These are phyloP conservation scores for Margaritispora aquatica DNA, from an alignment of 495 filamentous ascomycete species.

Conservation along the genomic window DNA sequence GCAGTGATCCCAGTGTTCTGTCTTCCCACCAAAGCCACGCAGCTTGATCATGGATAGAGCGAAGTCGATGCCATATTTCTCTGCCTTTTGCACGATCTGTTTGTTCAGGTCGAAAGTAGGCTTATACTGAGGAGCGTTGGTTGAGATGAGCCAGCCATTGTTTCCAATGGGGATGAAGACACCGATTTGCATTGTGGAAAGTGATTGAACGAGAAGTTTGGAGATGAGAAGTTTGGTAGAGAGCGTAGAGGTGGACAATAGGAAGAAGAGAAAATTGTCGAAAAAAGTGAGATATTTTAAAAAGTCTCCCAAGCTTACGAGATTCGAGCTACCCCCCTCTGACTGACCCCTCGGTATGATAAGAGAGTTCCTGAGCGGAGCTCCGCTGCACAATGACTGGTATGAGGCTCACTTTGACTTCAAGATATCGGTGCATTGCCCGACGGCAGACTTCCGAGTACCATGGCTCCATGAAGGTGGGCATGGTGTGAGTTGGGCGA, in stretches of 20 bases:
- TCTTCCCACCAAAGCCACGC: slow-evolving; percentile 29
- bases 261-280: neutral
- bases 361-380: neutral
- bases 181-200: slow-evolving; percentile 21
- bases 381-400: neutral
- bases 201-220: neutral
- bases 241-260: neutral
- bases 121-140: slow-evolving; percentile 27
- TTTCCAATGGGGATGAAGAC: slow-evolving; percentile 31
- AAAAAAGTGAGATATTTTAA: neutral
- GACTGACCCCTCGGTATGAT: neutral
- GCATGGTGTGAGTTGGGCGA: neutral
- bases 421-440: neutral
- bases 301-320: neutral
- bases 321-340: neutral
- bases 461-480: neutral
- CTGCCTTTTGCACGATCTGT: slow-evolving; percentile 27
- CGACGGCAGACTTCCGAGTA: neutral
- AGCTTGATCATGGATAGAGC: slow-evolving; percentile 31
- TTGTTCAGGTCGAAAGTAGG: slow-evolving; percentile 30
- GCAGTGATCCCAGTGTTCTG: slow-evolving; percentile 30
- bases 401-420: neutral
- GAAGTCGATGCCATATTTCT: slow-evolving; percentile 28
- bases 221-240: neutral
- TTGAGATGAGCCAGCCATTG: slow-evolving; percentile 31